Conservation (phyloP, 2,329 filamentous ascomycete species). For the Achaetomium macrosporum region DNA sequence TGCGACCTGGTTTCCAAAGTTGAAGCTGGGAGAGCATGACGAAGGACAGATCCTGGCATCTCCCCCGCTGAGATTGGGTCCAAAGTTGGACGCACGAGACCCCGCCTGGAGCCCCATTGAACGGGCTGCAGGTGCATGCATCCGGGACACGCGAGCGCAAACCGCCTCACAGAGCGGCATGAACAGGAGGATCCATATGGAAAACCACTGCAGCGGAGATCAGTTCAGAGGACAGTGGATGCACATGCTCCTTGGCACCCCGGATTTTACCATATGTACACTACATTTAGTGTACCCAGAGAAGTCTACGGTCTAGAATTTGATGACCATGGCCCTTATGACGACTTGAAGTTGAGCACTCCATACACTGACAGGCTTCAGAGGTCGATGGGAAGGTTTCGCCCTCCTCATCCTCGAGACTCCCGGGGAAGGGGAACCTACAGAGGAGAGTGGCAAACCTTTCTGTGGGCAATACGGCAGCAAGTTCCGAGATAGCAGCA, state of each 20-base stretch:
- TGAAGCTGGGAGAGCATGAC: too few species aligned
- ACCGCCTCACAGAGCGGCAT: slow-evolving; percentile 7
- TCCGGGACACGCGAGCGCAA: slow-evolving; percentile 17
- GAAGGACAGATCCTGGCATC: background rate
- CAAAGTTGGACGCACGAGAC: slow-evolving; percentile 5
- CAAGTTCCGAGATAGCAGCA: too few species aligned
- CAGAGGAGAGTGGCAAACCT: too few species aligned
- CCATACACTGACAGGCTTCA: too few species aligned
- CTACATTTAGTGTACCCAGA: background rate
- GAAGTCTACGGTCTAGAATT: background rate
- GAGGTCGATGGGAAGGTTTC: too few species aligned
- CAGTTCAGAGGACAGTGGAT: slow-evolving; percentile 9
- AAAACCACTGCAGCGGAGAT: slow-evolving; percentile 10
- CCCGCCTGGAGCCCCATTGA: slow-evolving; percentile 11
- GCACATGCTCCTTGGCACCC: slow-evolving; percentile 15
- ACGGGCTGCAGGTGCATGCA: slow-evolving; percentile 18
- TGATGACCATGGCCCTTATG: background rate
- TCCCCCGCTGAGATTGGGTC: slow-evolving; percentile 5
- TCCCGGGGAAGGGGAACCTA: too few species aligned
- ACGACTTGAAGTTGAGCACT: too few species aligned
- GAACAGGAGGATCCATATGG: slow-evolving; percentile 11
- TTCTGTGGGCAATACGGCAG: too few species aligned
- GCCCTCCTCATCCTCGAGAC: too few species aligned
- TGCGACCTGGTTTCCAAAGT: too few species aligned
- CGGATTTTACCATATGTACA: slow-evolving; percentile 6